These are phyloP conservation scores for Microthyrium microscopicum DNA, from an alignment of 2,329 filamentous ascomycete genomes.

Conservation along the genomic window DNA sequence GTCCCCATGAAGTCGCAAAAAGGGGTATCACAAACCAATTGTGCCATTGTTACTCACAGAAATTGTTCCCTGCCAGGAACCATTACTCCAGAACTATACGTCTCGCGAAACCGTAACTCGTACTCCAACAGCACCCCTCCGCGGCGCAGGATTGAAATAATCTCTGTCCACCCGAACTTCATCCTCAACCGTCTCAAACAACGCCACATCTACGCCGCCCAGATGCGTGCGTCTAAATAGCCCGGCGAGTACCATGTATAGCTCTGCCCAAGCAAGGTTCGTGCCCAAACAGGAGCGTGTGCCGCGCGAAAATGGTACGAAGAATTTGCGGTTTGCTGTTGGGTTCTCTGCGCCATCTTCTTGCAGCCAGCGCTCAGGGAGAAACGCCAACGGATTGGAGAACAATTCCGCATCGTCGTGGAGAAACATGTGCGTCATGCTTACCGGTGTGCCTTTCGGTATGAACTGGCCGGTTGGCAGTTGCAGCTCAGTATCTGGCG, in stretches of 20 bases:
- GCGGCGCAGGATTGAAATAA: conserved; percentile 21
- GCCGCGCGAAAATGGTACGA: conserved; percentile 25
- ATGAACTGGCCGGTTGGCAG: conserved; percentile 10
- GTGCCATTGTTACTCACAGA: no score
- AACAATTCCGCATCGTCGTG: conserved; percentile 15
- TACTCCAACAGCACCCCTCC: conserved; percentile 18
- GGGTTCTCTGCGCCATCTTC: not conserved
- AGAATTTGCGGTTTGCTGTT: no score
- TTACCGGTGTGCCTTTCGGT: conserved; percentile 14
- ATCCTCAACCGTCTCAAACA: conserved; percentile 15
- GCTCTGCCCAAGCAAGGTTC: conserved; percentile 25
- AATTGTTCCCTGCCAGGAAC: no score
- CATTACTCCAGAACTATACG: no score
- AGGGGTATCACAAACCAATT: no score
- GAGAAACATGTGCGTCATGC: conserved; percentile 15
- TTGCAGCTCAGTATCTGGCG: conserved; percentile 11
- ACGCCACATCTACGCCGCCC: conserved; percentile 11
- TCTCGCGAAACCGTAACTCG: conserved; percentile 15
- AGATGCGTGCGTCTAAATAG: conserved; percentile 11
- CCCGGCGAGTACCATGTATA: conserved; percentile 15
- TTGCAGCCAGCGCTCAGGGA: conserved; percentile 19
- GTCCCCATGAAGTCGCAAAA: no score
- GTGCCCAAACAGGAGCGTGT: conserved; percentile 30
- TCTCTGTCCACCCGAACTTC: conserved; percentile 20
- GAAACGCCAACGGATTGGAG: conserved; percentile 12